Base-by-base conservation (phyloP, 495 filamentous ascomycete genomes). In the Rostrohypoxylon terebratum region DNA sequence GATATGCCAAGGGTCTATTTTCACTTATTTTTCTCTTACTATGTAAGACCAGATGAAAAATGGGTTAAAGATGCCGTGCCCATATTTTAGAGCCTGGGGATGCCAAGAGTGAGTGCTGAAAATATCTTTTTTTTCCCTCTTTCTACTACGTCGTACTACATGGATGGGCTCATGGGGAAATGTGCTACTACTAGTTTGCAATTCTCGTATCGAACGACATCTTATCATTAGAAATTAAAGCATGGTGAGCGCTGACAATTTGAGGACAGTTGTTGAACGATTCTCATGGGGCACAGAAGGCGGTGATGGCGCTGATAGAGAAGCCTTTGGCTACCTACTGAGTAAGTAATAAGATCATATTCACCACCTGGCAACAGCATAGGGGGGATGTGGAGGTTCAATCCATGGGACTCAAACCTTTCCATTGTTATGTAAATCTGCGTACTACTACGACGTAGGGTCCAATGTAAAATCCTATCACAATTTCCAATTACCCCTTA, bases 141-240 rank as follows among this genome's bases (percentile, higher is more conserved):
- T 18, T 14, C 14, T 66, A n/a, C n/a, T n/a, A n/a, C n/a, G n/a
- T n/a, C n/a, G n/a, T n/a, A n/a, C n/a, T n/a, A 51, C 69, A 63
- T 61, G 63, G 40, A 36, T 72, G 64, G 64, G 50, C 69, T 68
- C 64, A 68, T 72, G 42, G 42, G 13, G 33, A 34, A 59, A 45
- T 63, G 40, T 59, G 5, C 13, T n/a, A n/a, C n/a, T n/a, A n/a
- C n/a, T 13, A 47, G 44, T 34, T 28, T 28, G 28, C 3, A 28
- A 28, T 3, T 28, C 59, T 72, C 69, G 69, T 72, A 72, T 68
- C 34, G 28, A 50, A 67, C 51, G 33, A 51, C 31, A 72, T 54
- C 33, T 54, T 62, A 36, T 59, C 63, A 72, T 63, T 36, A 45
- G 53, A 16, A 23, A 40, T 58, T 25, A 59, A 59, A 34, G 63